phyloP scores from a whole-genome alignment of 768 basidiomycete species.

The Tricholoma furcatifolium region DNA sequence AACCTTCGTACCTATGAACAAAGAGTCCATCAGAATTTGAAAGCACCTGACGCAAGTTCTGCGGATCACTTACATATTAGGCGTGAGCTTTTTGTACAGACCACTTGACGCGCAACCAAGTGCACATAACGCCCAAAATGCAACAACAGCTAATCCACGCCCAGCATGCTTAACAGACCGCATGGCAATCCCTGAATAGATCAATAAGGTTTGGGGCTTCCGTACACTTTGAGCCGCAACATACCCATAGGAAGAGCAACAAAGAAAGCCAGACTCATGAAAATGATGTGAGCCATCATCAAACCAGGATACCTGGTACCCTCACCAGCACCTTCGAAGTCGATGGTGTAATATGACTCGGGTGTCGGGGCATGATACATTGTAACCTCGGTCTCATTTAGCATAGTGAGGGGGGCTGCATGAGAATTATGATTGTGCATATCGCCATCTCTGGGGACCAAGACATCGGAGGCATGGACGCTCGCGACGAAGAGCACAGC shows the following conservation, averaged over 20 bases:
- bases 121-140: constrained; percentile 59
- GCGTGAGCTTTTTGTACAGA: constrained; percentile 76
- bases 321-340: constrained; percentile 56
- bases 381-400: constrained; percentile 79
- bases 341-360: constrained; percentile 81
- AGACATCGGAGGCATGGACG: constrained; percentile 18
- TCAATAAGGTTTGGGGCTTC: constrained; percentile 4
- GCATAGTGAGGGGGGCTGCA: constrained; percentile 48
- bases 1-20: constrained; percentile 63
- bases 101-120: constrained; percentile 69
- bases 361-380: constrained; percentile 67
- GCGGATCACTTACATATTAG: constrained; percentile 67
- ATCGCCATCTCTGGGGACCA: constrained; percentile 26
- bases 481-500: constrained; percentile 13
- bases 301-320: constrained; percentile 58
- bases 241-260: constrained; percentile 76
- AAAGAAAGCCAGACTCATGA: constrained; percentile 82
- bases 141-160: constrained; percentile 54
- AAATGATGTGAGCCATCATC: constrained; percentile 70
- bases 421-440: constrained; percentile 49
- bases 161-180: constrained; percentile 73
- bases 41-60: constrained; percentile 6
- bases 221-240: constrained; percentile 18
- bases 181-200: constrained; percentile 69
- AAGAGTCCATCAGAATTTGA: constrained; percentile 17